Conservation (phyloP, 1,284 basidiomycete genomes). For the Boletus hoseneyae region DNA sequence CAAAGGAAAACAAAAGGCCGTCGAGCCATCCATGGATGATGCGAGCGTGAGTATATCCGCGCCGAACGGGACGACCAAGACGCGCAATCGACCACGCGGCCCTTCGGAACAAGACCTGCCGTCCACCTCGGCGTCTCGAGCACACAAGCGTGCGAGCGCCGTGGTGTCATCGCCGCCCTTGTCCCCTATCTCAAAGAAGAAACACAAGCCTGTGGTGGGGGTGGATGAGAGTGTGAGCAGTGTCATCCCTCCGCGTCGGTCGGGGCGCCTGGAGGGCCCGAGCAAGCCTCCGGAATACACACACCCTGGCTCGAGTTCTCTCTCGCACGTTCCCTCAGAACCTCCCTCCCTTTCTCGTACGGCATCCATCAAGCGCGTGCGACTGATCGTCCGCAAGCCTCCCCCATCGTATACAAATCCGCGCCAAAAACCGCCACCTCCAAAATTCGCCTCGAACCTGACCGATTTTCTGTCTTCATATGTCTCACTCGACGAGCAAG, state of each 20-base stretch:
- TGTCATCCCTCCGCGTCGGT: slow-evolving; percentile 17
- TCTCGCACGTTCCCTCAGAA: not conserved
- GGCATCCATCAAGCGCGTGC: slow-evolving; percentile 54
- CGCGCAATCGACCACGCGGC: slow-evolving; percentile 11
- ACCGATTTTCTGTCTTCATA: slow-evolving; percentile 60
- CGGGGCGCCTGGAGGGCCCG: slow-evolving; percentile 23
- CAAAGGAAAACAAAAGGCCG: too few relatives aligned
- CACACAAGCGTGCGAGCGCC: slow-evolving; percentile 19
- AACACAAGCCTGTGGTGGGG: slow-evolving; percentile 19
- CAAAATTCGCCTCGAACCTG: slow-evolving; percentile 54
- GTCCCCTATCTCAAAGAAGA: slow-evolving; percentile 25
- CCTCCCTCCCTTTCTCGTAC: slow-evolving; percentile 9
- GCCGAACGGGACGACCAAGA: slow-evolving; percentile 14
- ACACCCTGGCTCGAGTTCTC: not conserved
- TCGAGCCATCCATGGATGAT: too few relatives aligned
- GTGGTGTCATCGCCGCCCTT: slow-evolving; percentile 14
- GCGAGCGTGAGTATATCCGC: slow-evolving; percentile 6
- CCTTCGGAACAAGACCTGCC: slow-evolving; percentile 10
- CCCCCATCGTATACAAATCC: slow-evolving; percentile 63
- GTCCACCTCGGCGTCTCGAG: slow-evolving; percentile 12
- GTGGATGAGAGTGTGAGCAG: slow-evolving; percentile 8
- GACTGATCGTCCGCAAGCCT: slow-evolving; percentile 65
- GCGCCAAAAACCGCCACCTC: slow-evolving; percentile 54
- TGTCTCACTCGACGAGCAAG: slow-evolving; percentile 45
- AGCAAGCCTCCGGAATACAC: slow-evolving; percentile 16